Conservation (phyloP, 768 basidiomycete genomes). For the Mycena galopus region DNA sequence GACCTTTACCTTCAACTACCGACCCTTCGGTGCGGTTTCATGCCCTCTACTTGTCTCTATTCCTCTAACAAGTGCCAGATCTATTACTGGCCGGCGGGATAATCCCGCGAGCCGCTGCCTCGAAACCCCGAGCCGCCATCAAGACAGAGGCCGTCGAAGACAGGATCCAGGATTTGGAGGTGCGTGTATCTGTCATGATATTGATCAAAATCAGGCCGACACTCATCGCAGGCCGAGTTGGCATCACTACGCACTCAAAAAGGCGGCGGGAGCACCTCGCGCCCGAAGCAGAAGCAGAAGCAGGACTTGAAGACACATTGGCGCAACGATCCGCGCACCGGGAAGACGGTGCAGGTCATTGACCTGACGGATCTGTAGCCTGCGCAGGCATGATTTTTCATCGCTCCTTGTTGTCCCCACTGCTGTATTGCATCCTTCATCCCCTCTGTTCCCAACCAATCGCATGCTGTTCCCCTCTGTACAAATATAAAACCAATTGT, state of each 20-base stretch:
- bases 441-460: not conserved
- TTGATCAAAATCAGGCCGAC: not conserved
- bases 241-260: constrained; percentile 8
- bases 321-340: constrained; percentile 22
- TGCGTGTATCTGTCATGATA: not conserved
- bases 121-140: not conserved
- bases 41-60: not conserved
- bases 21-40: constrained; percentile 49
- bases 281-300: too few relatives aligned
- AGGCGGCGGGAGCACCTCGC: not conserved
- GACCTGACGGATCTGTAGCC: constrained; percentile 31
- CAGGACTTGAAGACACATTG: constrained; percentile 17
- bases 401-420: not conserved
- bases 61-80: constrained; percentile 9
- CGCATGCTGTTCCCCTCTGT: not conserved
- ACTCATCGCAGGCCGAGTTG: constrained; percentile 22
- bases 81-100: constrained; percentile 32
- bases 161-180: constrained; percentile 28
- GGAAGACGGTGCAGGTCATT: constrained; percentile 24
- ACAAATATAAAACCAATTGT: too few relatives aligned
- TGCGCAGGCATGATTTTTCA: not conserved
- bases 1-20: constrained; percentile 50
- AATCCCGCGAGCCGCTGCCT: constrained; percentile 23
- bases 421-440: not conserved
- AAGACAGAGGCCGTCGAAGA: constrained; percentile 33